Evolutionary conservation across 139 green algal species (phyloP).

Genomic region (Haematococcus sp.): DNA sequence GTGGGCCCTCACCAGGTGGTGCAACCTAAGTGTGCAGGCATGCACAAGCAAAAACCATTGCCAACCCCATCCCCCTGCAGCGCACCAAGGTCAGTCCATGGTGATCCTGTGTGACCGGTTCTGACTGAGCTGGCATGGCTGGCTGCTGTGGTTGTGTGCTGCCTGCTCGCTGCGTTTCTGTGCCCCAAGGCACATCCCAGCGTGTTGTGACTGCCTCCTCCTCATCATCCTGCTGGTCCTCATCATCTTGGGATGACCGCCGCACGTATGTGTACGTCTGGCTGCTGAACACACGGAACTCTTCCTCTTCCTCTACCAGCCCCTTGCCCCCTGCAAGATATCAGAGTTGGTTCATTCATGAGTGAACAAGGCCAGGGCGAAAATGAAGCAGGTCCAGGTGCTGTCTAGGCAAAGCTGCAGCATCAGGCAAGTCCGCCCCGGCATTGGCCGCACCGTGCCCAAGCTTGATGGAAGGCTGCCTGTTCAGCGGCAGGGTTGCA

Average conservation of each 20-base stretch:
- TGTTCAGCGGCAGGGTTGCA: not conserved
- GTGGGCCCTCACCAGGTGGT: too few relatives aligned
- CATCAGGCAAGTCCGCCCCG: not conserved
- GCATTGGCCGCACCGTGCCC: not conserved
- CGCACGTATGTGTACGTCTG: conserved; percentile 1
- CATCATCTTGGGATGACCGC: conserved; percentile 2
- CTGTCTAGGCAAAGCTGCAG: too few relatives aligned
- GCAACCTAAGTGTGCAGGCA: too few relatives aligned
- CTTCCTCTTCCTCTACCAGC: not conserved
- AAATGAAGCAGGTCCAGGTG: too few relatives aligned
- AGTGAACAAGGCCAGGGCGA: too few relatives aligned
- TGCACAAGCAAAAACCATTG: too few relatives aligned
- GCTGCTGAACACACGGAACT: not conserved
- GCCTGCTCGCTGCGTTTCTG: not conserved
- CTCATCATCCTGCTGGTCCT: not conserved
- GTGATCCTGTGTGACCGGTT: not conserved
- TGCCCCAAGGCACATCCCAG: not conserved
- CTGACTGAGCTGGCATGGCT: not conserved
- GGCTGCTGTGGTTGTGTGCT: not conserved
- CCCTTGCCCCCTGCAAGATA: not conserved
- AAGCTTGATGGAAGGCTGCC: not conserved
- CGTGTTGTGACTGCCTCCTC: too few relatives aligned
- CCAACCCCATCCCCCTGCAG: too few relatives aligned
- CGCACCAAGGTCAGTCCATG: not conserved
- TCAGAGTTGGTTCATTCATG: too few relatives aligned